Evolutionary conservation across 1,284 basidiomycete species (phyloP).

Genomic region (Xerocomus minutiporus): DNA sequence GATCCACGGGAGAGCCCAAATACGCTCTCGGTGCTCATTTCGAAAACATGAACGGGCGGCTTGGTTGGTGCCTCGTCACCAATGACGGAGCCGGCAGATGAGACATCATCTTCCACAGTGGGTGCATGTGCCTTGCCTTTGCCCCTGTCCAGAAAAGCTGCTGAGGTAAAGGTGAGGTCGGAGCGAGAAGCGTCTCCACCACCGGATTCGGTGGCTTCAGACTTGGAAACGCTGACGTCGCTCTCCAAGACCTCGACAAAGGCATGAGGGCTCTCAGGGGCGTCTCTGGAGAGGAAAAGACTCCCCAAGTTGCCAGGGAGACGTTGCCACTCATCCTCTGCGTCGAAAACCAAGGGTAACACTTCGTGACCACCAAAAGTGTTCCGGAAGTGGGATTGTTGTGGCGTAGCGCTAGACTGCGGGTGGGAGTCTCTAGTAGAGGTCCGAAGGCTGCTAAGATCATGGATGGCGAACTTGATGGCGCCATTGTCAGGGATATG

Average conservation of each 20-base stretch:
- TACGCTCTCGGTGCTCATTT: constrained; percentile 37
- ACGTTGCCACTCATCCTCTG: constrained; percentile 66
- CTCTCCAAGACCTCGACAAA: constrained; percentile 60
- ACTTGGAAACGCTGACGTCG: constrained; percentile 35
- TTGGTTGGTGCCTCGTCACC: constrained; percentile 49
- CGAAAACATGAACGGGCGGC: constrained; percentile 57
- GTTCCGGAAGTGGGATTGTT: constrained; percentile 43
- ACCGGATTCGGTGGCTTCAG: constrained; percentile 14
- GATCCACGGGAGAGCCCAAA: constrained; percentile 22
- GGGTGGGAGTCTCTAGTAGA: constrained; percentile 24
- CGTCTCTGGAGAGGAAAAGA: constrained; percentile 33
- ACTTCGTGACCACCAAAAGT: constrained; percentile 47
- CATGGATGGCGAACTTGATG: constrained; percentile 60
- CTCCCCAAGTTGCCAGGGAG: constrained; percentile 37
- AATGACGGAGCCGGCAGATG: constrained; percentile 55
- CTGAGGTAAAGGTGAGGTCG: constrained; percentile 20
- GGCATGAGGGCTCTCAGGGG: constrained; percentile 47
- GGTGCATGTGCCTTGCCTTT: constrained; percentile 53
- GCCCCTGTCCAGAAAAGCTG: constrained; percentile 26
- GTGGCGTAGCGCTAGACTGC: constrained; percentile 37
- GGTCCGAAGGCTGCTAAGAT: constrained; percentile 45
- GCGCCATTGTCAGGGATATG: constrained; percentile 13
- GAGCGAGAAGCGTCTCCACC: constrained; percentile 17
- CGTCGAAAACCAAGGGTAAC: constrained; percentile 43
- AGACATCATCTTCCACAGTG: constrained; percentile 40